Evolutionary conservation across 306 rosid species (phyloP), one percentile per base, ranked within the genome.

Genomic region (Neltuma alba): DNA sequence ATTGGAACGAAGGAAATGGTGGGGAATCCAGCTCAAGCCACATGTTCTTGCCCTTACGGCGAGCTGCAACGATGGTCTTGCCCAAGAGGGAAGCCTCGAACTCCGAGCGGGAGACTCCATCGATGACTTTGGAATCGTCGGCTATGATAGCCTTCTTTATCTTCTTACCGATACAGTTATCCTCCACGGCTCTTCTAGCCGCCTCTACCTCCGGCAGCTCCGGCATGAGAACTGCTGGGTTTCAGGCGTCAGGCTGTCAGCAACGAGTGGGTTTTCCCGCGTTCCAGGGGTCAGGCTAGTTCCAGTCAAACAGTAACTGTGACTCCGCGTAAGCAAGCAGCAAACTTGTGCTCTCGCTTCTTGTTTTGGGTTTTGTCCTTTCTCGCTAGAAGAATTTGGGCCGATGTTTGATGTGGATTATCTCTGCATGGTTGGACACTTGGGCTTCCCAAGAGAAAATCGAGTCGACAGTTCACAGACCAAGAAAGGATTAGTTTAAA

Each of bases 201-300:
- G 94, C 99, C 91, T 94, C 99, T 55, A 94, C 99, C 84, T 95
- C 99, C 70, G 99, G 99, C 37, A 95, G 89, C 84, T 92, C 98
- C 41, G 99, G 99, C 99, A 95, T 95, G 69, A 76, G 52, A 12
- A 15, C 68, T 30, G 25, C 36, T 31, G 68, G n/a, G 31, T 30
- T 58, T 67, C 16, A 21, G 57, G 62, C 9, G 52, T 55, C 73
- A 55, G 76, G 57, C 54, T 13, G 52, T 55, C 73, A 55, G 76
- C 66, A 27, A 18, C 60, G 10, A 36, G 20, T 60, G 47, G 27
- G 76, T 34, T 77, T 79, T 86, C 81, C 83, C 76, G 96, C 93
- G 80, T 79, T 81, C 77, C 69, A 65, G 62, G 20, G 5, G 50
- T 36, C 28, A 9, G 70, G 41, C 18, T 31, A 44, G 25, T 18